Base-by-base conservation (phyloP, 306 rosid species). In the Erythrophleum fordii region DNA sequence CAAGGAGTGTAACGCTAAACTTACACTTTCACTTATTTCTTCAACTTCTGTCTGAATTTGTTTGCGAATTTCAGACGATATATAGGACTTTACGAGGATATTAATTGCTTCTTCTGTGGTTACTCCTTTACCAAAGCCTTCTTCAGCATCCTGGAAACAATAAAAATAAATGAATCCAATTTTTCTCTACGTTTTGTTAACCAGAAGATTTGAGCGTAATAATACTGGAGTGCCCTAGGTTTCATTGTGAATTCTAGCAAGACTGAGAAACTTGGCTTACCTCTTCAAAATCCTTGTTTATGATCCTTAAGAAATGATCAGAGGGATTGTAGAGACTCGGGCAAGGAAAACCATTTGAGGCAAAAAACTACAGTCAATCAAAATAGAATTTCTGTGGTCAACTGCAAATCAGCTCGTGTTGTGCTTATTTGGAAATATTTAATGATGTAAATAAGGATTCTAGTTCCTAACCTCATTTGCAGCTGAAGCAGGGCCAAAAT, bases 281-380 rank as follows among this genome's bases (percentile, higher is more conserved):
- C 89, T 77, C 80, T 14, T 79, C 90, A 68, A 93, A 93, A 56
- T 93, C 97, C 68, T 82, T 89, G 90, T 93, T 93, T 26, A 93
- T 89, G 78, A 84, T 87, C 77, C 77, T 87, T 26, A 93, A 78
- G 39, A 85, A 93, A 84, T 91, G 94, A 79, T 93, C 97, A 14
- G 96, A 87, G 48, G 94, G 96, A 70, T 83, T 85, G 46, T 84
- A 85, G 66, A 85, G 94, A 75, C 83, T 64, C 14, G 97, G 94
- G 72, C 97, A 93, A 2, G 96, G 94, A 69, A 88, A 93, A 64
- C 94, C 97, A 80, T 80, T 83, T 73, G 81, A 81, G 28, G 90
- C 60, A 66, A 91, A 93, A 80, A 91, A 89, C 97, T 93, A 72
- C 78, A 59, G 9, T 17, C 16, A 73, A 53, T 46, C 20, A 75